These are phyloP conservation scores for Eucalyptus tenuipes DNA, from an alignment of 345 rosid genomes.

Conservation along the genomic window DNA sequence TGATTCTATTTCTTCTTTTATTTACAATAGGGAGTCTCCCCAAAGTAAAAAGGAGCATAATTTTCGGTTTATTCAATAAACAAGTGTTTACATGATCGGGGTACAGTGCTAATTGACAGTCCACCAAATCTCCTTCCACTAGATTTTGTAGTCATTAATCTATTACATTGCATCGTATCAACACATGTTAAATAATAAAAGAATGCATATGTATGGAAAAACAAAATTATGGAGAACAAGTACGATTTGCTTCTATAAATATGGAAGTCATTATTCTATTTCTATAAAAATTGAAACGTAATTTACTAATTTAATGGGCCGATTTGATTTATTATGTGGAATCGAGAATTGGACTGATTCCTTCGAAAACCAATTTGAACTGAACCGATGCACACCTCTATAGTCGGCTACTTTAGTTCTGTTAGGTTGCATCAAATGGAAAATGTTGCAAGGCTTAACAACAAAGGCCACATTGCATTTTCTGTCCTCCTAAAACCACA, in stretches of 20 bases:
- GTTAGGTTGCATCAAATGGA: neutral
- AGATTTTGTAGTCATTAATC: neutral
- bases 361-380: fast-evolving
- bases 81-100: neutral
- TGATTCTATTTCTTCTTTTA: neutral
- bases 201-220: neutral
- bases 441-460: neutral
- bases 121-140: neutral
- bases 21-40: neutral
- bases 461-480: neutral
- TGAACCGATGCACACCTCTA: fast-evolving
- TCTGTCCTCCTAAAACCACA: neutral
- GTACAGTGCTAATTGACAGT: neutral
- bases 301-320: neutral
- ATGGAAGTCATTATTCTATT: neutral
- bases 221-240: neutral
- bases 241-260: neutral
- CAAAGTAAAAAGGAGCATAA: neutral
- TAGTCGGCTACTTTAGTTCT: neutral
- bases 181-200: neutral
- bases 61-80: neutral
- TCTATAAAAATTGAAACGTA: neutral
- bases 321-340: neutral
- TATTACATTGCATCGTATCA: neutral
- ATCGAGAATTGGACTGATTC: fast-evolving